Percentiles rank a stretch among this genome's conserved stretches.
These are phyloP conservation scores for Rhizopogon vesiculosus DNA, from an alignment of 768 basidiomycete genomes.

Conservation along the genomic window DNA sequence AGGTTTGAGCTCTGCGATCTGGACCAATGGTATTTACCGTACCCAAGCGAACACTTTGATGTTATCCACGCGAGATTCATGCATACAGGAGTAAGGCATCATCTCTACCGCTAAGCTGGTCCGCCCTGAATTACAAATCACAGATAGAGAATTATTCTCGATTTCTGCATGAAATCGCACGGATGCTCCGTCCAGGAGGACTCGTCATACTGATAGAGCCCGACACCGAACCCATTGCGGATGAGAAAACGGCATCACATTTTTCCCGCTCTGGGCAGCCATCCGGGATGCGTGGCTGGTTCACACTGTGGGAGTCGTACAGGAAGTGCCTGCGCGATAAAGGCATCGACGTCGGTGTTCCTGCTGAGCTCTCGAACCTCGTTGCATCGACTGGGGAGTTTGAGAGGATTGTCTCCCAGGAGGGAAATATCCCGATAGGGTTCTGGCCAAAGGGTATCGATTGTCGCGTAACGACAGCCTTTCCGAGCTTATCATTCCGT, in stretches of 20 bases:
- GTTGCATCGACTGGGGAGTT: conserved; percentile 47
- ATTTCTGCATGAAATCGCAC: conserved; percentile 55
- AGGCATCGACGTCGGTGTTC: conserved; percentile 54
- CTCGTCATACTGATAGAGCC: conserved; percentile 64
- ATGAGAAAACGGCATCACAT: conserved; percentile 37
- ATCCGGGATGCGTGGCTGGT: conserved; percentile 53
- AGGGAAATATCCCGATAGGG: conserved; percentile 63
- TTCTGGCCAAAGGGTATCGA: conserved; percentile 56
- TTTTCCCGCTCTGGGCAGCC: conserved; percentile 26
- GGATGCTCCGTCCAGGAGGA: conserved; percentile 67
- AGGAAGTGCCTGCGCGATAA: conserved; percentile 47
- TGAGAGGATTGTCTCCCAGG: conserved; percentile 48
- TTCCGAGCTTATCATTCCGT: conserved; percentile 5
- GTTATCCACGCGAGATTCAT: conserved; percentile 67
- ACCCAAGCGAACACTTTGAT: conserved; percentile 59
- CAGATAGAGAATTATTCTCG: conserved; percentile 62
- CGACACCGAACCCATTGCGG: conserved; percentile 46
- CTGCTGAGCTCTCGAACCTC: conserved; percentile 47
- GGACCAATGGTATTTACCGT: conserved; percentile 56
- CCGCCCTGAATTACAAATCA: conserved; percentile 8
- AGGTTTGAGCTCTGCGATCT: conserved; percentile 74
- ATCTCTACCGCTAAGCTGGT: conserved; percentile 4
- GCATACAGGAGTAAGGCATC: conserved; percentile 54
- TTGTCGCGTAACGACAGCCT: conserved; percentile 5
- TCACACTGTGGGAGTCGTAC: conserved; percentile 59